Conservation (phyloP, 108 stramenopile species). For the Pseudonitzschia multistriata region DNA sequence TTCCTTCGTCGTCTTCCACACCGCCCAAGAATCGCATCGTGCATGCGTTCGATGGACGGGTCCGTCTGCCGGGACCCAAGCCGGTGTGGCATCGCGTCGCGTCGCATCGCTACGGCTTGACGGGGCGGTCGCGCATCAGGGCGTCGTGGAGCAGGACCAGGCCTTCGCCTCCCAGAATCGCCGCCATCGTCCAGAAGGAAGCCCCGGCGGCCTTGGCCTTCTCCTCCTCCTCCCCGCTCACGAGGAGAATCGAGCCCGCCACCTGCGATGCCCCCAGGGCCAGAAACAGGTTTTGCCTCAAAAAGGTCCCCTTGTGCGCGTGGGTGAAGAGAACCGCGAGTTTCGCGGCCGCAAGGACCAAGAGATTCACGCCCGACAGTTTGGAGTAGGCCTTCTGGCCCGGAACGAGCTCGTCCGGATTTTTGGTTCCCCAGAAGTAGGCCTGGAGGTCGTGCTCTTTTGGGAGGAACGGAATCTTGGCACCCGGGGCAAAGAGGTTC, state of each 20-base stretch:
- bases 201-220: background rate
- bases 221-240: background rate
- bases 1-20: no score
- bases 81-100: no score
- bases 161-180: background rate
- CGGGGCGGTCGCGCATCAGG: background rate
- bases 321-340: background rate
- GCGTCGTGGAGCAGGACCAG: constrained; percentile 1
- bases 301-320: background rate
- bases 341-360: background rate
- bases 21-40: no score
- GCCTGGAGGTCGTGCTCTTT: background rate
- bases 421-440: background rate
- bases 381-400: background rate
- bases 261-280: background rate
- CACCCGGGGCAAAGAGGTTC: background rate
- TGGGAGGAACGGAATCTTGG: background rate
- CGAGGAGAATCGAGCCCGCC: background rate
- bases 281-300: constrained; percentile 1
- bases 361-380: background rate
- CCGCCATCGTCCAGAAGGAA: background rate
- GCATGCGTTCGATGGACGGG: no score
- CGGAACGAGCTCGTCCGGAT: background rate
- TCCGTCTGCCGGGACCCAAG: no score
- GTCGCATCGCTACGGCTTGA: background rate